phyloP scores from a whole-genome alignment of 164 flowering plant species.

The Stephania cephalantha region DNA sequence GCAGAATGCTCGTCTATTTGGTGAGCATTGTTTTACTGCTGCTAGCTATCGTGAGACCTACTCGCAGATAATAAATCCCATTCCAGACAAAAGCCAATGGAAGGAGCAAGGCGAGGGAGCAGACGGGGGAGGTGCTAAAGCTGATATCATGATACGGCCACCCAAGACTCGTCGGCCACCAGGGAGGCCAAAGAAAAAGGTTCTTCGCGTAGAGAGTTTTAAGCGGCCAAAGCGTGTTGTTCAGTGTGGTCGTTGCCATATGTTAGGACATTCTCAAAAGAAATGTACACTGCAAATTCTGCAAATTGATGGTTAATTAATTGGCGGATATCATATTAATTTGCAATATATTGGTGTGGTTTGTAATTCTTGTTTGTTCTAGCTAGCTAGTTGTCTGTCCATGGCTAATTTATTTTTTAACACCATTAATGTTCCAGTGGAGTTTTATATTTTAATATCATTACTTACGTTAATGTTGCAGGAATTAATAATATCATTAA shows the following conservation, averaged over 20 bases:
- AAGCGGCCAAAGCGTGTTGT: slow-evolving; percentile 72
- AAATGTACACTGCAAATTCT: slow-evolving; percentile 42
- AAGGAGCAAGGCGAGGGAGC: slow-evolving; percentile 58
- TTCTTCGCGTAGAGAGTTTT: slow-evolving; percentile 62
- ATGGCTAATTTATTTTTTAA: not conserved
- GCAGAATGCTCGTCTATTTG: slow-evolving; percentile 46
- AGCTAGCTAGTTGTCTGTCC: not conserved
- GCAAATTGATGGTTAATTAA: slow-evolving; percentile 6
- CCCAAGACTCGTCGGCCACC: slow-evolving; percentile 95
- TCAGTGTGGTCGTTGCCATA: slow-evolving; percentile 90
- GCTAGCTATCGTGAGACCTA: slow-evolving; percentile 47
- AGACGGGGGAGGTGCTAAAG: slow-evolving; percentile 65
- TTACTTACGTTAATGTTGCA: too few species aligned
- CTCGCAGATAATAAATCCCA: slow-evolving; percentile 38
- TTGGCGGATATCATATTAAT: slow-evolving; percentile 1
- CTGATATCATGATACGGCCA: slow-evolving; percentile 60
- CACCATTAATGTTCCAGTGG: not conserved
- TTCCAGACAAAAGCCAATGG: slow-evolving; percentile 62
- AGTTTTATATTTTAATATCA: too few species aligned
- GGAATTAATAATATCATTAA: too few species aligned
- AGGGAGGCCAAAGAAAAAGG: slow-evolving; percentile 93
- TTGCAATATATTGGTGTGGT: slow-evolving; percentile 3
- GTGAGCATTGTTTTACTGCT: slow-evolving; percentile 52
- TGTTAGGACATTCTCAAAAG: slow-evolving; percentile 95
- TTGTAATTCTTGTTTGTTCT: slow-evolving; percentile 9